Base-by-base conservation (phyloP, 495 filamentous ascomycete species). In the Xylaria flabelliformis region DNA sequence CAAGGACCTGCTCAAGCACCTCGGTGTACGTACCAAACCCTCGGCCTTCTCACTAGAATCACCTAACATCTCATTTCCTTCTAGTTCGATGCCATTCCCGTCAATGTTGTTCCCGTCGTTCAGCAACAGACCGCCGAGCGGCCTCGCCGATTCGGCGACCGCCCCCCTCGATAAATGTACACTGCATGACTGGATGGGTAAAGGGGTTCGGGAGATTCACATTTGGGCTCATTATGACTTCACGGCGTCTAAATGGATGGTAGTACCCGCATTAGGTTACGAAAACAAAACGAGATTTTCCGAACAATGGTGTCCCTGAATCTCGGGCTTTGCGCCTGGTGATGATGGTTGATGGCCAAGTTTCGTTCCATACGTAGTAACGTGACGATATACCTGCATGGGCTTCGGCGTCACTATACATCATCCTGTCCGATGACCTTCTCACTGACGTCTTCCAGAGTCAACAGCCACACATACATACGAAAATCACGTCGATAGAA, bases 1-100 rank as follows among this genome's bases (percentile, higher is more conserved):
- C 81, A 97, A 98, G 90, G 96, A 98, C 82, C 86, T 99, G 78
- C 88, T 99, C 83, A 99, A 98, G 92, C 92, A 89, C 90, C 88
- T 99, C 78, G 96, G 96, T 83, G 95, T 98, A 95, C 76, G 95
- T 93, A 78, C 70, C 32, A 58, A 10, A 19, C 6, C 32, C 53
- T 21, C 56, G 13, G 41, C 29, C 32, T 39, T 41, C 21, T 39
- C 32, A 7, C 59, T 48, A 71, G 70, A 67, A 72, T 83, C 55
- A 79, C 80, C 67, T 67, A 71, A 53, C 53, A n/a, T 34, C 7
- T 71, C 15, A 44, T 59, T 10, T 51, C 13, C 9, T 34, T 76
- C 70, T 80, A 98, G 95, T 98, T 98, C 88, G 95, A 98, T 84
- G 91, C 90, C 74, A 94, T 98, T 83, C 93, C 95, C 79, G 94